phyloP scores from a whole-genome alignment of 768 basidiomycete genomes.

The Lactarius vividus region DNA sequence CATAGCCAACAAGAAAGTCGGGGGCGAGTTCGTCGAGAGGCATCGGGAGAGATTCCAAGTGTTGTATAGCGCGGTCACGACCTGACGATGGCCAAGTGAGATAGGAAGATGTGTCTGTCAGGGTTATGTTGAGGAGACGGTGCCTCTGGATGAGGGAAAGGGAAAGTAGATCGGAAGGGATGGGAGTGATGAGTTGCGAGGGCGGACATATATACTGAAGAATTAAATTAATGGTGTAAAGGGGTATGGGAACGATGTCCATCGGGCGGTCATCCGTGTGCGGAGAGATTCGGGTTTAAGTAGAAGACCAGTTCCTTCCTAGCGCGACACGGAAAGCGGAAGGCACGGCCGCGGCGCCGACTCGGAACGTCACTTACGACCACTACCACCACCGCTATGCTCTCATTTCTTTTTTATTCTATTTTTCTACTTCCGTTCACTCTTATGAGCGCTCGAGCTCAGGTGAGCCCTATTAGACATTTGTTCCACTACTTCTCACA shows the following conservation, averaged over 20 bases:
- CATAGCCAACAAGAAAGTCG: constrained; percentile 42
- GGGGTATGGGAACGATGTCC: constrained; percentile 38
- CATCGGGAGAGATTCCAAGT: constrained; percentile 42
- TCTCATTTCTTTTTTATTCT: constrained; percentile 15
- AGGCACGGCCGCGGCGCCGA: background rate
- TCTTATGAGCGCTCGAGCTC: constrained; percentile 33
- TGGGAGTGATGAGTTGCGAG: constrained; percentile 43
- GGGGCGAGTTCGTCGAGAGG: constrained; percentile 40
- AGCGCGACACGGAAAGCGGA: background rate
- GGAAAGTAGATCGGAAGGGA: constrained; percentile 64
- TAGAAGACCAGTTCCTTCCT: background rate
- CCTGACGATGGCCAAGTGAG: constrained; percentile 61
- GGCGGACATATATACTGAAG: constrained; percentile 59
- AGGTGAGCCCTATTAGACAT: constrained; percentile 31
- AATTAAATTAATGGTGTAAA: constrained; percentile 44
- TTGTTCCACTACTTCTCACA: background rate
- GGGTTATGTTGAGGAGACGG: constrained; percentile 55
- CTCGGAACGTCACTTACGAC: background rate
- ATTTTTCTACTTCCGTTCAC: constrained; percentile 37
- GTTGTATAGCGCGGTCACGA: constrained; percentile 38
- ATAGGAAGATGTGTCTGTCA: constrained; percentile 52
- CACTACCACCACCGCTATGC: constrained; percentile 3
- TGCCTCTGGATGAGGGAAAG: constrained; percentile 59
- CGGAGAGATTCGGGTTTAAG: background rate
- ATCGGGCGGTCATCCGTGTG: constrained; percentile 29